Percentiles rank a stretch among this genome's conserved stretches.
Conservation (phyloP, 2,329 filamentous ascomycete species). For the Exophiala xenobiotica region DNA sequence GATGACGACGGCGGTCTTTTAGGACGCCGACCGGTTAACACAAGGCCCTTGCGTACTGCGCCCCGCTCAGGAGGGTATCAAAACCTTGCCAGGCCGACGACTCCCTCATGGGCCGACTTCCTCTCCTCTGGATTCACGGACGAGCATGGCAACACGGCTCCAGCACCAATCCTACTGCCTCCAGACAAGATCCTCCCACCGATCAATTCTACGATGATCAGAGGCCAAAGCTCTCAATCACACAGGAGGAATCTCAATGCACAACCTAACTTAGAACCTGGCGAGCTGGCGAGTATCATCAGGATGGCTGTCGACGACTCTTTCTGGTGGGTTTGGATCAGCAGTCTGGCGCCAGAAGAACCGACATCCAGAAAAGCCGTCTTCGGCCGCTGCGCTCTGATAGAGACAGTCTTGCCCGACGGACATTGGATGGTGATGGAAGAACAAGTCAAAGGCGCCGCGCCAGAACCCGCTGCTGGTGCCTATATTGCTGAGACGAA, state of each 20-base stretch:
- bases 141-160: slow-evolving; percentile 62
- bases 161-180: slow-evolving; percentile 73
- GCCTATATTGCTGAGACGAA: slow-evolving; percentile 97
- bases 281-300: slow-evolving; percentile 89
- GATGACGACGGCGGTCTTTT: slow-evolving; percentile 61
- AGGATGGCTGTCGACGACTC: slow-evolving; percentile 85
- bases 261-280: slow-evolving; percentile 73
- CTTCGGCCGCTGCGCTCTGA: slow-evolving; percentile 87
- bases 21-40: slow-evolving; percentile 31
- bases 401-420: slow-evolving; percentile 79
- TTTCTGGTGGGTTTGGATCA: slow-evolving; percentile 99
- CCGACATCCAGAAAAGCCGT: slow-evolving; percentile 80
- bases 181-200: slow-evolving; percentile 89
- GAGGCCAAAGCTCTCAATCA: slow-evolving; percentile 84
- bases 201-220: slow-evolving; percentile 64
- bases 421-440: slow-evolving; percentile 93
- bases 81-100: slow-evolving; percentile 77
- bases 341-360: slow-evolving; percentile 88
- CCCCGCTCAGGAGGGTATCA: slow-evolving; percentile 35
- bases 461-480: slow-evolving; percentile 76
- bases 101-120: slow-evolving; percentile 97
- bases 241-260: slow-evolving; percentile 71
- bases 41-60: slow-evolving; percentile 11
- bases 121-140: slow-evolving; percentile 90
- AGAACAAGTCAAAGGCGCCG: slow-evolving; percentile 92